Evolutionary conservation across 176 grass and related monocot species (phyloP), one percentile per base, ranked within the genome.

Genomic region (Lolium rigidum): DNA sequence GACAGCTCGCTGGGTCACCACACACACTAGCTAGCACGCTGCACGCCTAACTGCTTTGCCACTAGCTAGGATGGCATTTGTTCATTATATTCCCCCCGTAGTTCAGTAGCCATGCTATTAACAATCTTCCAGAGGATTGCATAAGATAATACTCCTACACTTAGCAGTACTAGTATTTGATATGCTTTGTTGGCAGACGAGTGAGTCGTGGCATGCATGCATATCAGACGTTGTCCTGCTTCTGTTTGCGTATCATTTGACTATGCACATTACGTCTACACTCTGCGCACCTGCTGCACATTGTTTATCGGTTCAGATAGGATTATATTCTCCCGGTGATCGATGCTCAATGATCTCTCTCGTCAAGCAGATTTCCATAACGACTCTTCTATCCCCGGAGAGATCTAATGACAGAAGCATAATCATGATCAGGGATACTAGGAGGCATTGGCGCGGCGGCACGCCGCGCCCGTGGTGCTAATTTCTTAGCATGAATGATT

Each of bases 351-450:
- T n/a, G n/a, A n/a, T n/a, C n/a, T n/a, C n/a, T n/a, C n/a, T n/a
- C n/a, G n/a, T n/a, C n/a, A n/a, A n/a, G n/a, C n/a, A n/a, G n/a
- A n/a, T n/a, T n/a, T n/a, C n/a, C n/a, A n/a, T n/a, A n/a, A n/a
- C n/a, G n/a, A n/a, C n/a, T n/a, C n/a, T n/a, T n/a, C n/a, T n/a
- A n/a, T n/a, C n/a, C n/a, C n/a, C 4, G 58, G n/a, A 9, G 6
- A 60, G 56, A 90, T 86, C 83, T 77, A 69, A 28, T 76, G 82
- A 25, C 69, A 80, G 81, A 7, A 52, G 81, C 26, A 54, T 1
- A 70, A 79, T 83, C 74, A 79, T 86, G 10, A 59, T 15, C 11
- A 22, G 31, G 31, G 39, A 57, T 18, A 47, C n/a, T n/a, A n/a
- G n/a, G n/a, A n/a, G n/a, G n/a, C n/a, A n/a, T n/a, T n/a, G n/a